Evolutionary conservation across 2,329 filamentous ascomycete species (phyloP), one percentile per base, ranked within the genome.

Genomic region (Colletotrichum karsti): DNA sequence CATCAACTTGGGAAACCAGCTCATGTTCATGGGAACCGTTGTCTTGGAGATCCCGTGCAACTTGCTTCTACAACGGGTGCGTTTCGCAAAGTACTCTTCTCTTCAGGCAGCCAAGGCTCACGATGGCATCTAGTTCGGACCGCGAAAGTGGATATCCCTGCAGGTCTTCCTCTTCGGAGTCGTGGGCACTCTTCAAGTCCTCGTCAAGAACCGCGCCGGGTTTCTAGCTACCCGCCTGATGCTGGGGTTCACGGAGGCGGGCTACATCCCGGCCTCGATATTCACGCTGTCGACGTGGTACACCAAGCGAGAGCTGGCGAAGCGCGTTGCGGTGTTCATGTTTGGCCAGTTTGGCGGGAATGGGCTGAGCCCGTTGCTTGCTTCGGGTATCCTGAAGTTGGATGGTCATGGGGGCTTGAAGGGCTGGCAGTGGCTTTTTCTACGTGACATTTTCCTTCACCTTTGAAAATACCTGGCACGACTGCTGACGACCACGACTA

Each of bases 281-380:
- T 87, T 84, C 63, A 86, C 84, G 0, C 74, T 87, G 4, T 85
- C 84, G 0, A 84, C 80, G 1, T 87, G 84, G 84, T 87, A 87
- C 62, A 81, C 78, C 0, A 80, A 79, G 41, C 71, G 76, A 1
- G 83, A 87, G 65, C 74, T 85, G 1, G 81, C 82, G 1, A 82
- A 81, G 58, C 77, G 85, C 15, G 80, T 86, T 7, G 83, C 84
- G 1, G 71, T 87, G 0, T 83, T 87, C 64, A 87, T 87, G 72
- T 84, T 87, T 46, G 84, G 85, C 9, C 86, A 87, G 80, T 85
- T 87, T 65, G 80, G 83, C 0, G 84, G 84, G 0, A 83, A 84
- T 22, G 84, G 84, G 0, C 76, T 86, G 2, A 84, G 81, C 26
- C 83, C 84, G 0, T 75, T 87, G 2, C 74, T 87, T 4, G 84